Evolutionary conservation across 176 grass and related monocot genomes (phyloP).

Genomic region (Carex cristatella): DNA sequence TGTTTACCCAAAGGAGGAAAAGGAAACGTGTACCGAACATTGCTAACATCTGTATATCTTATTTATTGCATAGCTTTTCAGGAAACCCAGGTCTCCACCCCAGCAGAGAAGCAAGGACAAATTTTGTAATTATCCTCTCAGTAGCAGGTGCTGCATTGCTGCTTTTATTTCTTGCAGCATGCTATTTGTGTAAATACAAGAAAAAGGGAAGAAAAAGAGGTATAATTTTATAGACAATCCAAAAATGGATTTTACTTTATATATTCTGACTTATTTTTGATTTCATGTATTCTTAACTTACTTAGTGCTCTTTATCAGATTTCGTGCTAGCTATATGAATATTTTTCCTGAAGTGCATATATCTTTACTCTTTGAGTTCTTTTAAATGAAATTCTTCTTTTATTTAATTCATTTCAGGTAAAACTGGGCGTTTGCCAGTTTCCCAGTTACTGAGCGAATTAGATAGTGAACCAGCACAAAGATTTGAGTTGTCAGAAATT

Average conservation of each 20-base stretch:
- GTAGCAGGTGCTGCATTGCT: constrained; percentile 43
- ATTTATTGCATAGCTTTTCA: constrained; percentile 41
- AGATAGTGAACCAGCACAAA: constrained; percentile 58
- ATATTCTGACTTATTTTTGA: neutral
- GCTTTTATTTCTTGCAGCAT: constrained; percentile 40
- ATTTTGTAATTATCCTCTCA: constrained; percentile 40
- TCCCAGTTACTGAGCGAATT: constrained; percentile 54
- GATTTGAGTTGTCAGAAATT: constrained; percentile 83
- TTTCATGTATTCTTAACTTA: neutral
- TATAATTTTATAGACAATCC: neutral
- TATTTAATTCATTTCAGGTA: constrained; percentile 31
- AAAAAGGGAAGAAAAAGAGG: constrained; percentile 35
- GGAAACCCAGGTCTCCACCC: constrained; percentile 53
- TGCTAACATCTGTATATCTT: neutral
- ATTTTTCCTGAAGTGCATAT: neutral
- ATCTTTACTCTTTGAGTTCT: neutral
- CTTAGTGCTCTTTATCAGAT: neutral
- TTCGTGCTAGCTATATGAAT: neutral
- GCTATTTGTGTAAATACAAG: constrained; percentile 40
- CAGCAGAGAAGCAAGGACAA: constrained; percentile 25
- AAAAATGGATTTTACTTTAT: neutral
- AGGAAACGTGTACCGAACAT: neutral
- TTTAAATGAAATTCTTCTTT: constrained; percentile 23
- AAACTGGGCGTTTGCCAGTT: constrained; percentile 21
- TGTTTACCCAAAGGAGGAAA: neutral